Evolutionary conservation across 2,329 filamentous ascomycete genomes (phyloP), one percentile per base, ranked within the genome.

Genomic region (Cercospora nicotianae): DNA sequence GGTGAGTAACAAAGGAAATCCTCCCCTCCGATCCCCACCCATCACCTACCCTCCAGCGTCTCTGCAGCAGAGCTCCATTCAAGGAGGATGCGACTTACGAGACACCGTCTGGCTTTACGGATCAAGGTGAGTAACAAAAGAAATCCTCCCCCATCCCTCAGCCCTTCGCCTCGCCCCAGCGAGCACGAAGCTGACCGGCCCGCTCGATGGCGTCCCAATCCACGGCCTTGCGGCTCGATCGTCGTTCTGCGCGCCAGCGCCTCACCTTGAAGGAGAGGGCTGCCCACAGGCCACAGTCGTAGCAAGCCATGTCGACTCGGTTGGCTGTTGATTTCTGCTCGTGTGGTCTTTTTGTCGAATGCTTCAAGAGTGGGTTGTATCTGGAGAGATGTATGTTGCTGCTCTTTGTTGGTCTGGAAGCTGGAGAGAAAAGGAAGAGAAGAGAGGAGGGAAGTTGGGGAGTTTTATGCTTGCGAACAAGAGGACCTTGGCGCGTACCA

Each of bases 61-160:
- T 58, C 53, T 58, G 53, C 53, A 53, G 53, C 23, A 58, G 53
- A 58, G 53, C 53, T 58, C 53, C 53, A 58, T 58, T 58, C 53
- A 58, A 58, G 53, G 23, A 58, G 53, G 23, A 28, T 58, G 23
- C 53, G 53, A 26, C 26, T 58, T 30, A 30, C 53, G 26, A 58
- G 26, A 58, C 53, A 31, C 53, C 53, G 53, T 58, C 53, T 58
- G 53, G 53, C 2, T 58, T 58, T 58, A 58, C 53, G 53, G 53
- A 9, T 58, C 53, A 58, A 58, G 53, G 26, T 58, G 53, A 58
- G 53, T 33, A 58, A 28, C 26, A 58, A 30, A 58, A 20, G 53
- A 28, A 58, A 58, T n/a, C 12, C 53, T 26, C 53, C 26, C 53
- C 53, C 53, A 18, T 58, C 53, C 10, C 51, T 28, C 53, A 30